Evolutionary conservation across 306 rosid species (phyloP), one percentile per base, ranked within the genome.

Genomic region (Pyrus pyrifolia): DNA sequence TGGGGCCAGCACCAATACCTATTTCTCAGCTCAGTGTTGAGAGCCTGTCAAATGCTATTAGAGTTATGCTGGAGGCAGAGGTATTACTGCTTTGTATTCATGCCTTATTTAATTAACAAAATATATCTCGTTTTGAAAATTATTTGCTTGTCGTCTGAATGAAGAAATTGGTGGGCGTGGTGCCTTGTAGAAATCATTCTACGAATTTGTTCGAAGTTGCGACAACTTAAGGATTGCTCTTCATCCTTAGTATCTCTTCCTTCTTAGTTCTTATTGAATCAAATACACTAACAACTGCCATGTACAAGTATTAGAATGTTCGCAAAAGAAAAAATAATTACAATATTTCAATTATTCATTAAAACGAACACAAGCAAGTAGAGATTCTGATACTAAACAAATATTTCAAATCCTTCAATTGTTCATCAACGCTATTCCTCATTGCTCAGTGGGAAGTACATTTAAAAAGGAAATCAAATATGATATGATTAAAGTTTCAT

Each of bases 21-120:
- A 90, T 95, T 74, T 84, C 88, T 59, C 83, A 92, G 82, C 90
- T 95, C 70, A 86, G 59, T 63, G 79, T 82, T 27, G 89, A 88
- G 82, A 83, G 82, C 73, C 89, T 95, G 68, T 85, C 99, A 68
- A 81, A 79, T 53, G 95, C 99, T 58, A 89, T 95, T 71, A 82
- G 63, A 71, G 92, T 90, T 83, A 95, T 95, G 99, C 97, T 95
- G 72, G 97, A 91, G 75, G 90, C 96, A 65, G 96, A 89, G 97
- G 99, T 95, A 86, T 46, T 70, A 49, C 70, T 70, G 22, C 72
- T 72, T 40, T 75, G 81, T 27, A 21, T 60, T 19, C 15, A 35
- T 57, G 21, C 52, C 3, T 22, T 22, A 35, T 13, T 58, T 72
- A n/a, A 72, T 58, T 23, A 38, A 10, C 10, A 38, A 58, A 70